phyloP scores from a whole-genome alignment of 106 monocot genomes.

The Dendrobium huoshanense region DNA sequence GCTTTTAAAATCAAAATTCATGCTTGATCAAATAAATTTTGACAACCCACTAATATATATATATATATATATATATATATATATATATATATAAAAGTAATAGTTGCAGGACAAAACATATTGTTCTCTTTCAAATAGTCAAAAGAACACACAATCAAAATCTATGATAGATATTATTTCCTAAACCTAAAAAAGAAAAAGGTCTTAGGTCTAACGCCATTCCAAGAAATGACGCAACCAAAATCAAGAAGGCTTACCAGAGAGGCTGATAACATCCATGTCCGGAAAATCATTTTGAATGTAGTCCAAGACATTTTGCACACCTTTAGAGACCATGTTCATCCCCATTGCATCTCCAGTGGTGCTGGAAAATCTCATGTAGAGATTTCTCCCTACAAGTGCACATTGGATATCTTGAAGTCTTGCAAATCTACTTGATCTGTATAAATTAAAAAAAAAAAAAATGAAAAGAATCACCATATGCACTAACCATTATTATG shows the following conservation, averaged over 20 bases:
- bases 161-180: background rate
- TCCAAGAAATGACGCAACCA: background rate
- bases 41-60: no score
- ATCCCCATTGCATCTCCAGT: conserved; percentile 97
- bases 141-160: background rate
- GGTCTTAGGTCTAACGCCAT: background rate
- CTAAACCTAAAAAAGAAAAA: background rate
- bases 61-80: no score
- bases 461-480: background rate
- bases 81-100: no score
- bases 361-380: conserved; percentile 68
- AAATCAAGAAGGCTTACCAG: conserved; percentile 30
- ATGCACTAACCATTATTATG: background rate
- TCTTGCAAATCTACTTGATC: conserved; percentile 81
- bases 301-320: conserved; percentile 74
- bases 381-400: conserved; percentile 77
- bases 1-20: no score
- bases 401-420: conserved; percentile 60
- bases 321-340: conserved; percentile 94
- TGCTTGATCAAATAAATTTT: no score
- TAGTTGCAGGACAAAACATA: background rate
- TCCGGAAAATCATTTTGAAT: conserved; percentile 70
- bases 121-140: background rate
- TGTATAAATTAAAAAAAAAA: conserved; percentile 14
- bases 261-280: conserved; percentile 79